phyloP scores from a whole-genome alignment of 345 rosid species.

The Melaleuca alternifolia region DNA sequence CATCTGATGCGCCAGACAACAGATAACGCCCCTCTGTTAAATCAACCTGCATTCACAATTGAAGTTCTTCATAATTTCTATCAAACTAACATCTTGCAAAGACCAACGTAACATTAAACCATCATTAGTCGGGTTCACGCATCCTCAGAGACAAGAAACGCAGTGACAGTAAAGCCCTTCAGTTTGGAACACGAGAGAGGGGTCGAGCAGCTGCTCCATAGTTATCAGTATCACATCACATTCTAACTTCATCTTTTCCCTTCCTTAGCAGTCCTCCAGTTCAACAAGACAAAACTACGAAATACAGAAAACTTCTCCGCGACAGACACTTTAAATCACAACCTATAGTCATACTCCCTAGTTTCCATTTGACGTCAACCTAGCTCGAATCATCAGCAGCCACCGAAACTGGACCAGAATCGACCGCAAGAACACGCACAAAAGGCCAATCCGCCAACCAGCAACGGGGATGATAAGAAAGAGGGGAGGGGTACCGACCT shows the following conservation, averaged over 20 bases:
- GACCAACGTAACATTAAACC: background rate
- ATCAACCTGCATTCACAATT: slow-evolving; percentile 64
- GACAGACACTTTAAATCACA: background rate
- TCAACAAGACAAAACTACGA: background rate
- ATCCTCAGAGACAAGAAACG: background rate
- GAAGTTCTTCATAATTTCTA: background rate
- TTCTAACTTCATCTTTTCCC: background rate
- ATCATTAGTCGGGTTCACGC: background rate
- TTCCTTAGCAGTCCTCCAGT: background rate
- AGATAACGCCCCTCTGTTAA: slow-evolving; percentile 80
- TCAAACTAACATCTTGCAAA: background rate
- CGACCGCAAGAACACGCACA: background rate
- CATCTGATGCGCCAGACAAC: slow-evolving; percentile 81
- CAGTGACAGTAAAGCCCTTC: background rate
- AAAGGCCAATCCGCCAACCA: background rate
- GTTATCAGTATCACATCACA: background rate
- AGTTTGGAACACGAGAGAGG: background rate
- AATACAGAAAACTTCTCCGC: background rate
- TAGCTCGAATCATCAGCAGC: background rate
- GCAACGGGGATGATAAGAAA: background rate
- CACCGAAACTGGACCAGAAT: background rate
- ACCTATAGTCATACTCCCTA: background rate
- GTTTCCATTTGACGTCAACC: background rate
- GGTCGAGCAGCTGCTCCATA: background rate
- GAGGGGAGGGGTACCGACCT: slow-evolving; percentile 21